Evolutionary conservation across 2,329 filamentous ascomycete genomes (phyloP), one percentile per base, ranked within the genome.

Genomic region (Trichoderma sp.): DNA sequence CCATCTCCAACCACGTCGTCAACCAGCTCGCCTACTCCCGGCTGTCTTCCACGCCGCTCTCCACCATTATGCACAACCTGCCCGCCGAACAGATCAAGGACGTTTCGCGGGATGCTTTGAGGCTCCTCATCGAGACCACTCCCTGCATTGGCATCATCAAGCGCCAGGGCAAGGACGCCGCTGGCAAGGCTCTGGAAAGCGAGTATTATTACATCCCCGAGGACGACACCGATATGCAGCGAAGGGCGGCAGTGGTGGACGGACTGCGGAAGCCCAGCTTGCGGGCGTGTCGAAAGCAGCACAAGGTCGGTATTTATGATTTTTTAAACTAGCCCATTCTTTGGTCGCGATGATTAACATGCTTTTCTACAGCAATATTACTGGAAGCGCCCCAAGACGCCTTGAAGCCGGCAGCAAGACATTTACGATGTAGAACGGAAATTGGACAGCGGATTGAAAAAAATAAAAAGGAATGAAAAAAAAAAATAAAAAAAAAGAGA

Each of bases 151-250:
- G 95, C 56, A 90, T 95, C 78, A 97, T 99, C 73, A 85, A 86
- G 61, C 90, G 95, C 45, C 90, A 94, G 77, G 95, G 95, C 76
- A 99, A 98, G 79, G 95, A 99, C 76, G 95, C 95, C 5, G 94
- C 95, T 0, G 95, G 95, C 72, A 95, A 97, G 81, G 82, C 90
- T 7, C 86, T 99, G 1, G 94, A 99, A 83, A 96, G 92, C 82
- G 94, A 99, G 78, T 98, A 96, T 78, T 98, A 98, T 80, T 99
- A 99, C 76, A 84, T 97, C 8, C 92, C 94, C 0, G 94, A 98
- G 78, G 85, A 89, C 74, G 95, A 99, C 76, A 83, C 85, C 2
- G 93, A 98, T 76, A 86, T 89, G 70, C 87, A 90, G 76, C 87
- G 94, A 69, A 88, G 92, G 61, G 87, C 92, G 64, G 91, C 93